These are phyloP conservation scores for Crithidia mellificae DNA, from an alignment of 208 protist species.

Conservation along the genomic window DNA sequence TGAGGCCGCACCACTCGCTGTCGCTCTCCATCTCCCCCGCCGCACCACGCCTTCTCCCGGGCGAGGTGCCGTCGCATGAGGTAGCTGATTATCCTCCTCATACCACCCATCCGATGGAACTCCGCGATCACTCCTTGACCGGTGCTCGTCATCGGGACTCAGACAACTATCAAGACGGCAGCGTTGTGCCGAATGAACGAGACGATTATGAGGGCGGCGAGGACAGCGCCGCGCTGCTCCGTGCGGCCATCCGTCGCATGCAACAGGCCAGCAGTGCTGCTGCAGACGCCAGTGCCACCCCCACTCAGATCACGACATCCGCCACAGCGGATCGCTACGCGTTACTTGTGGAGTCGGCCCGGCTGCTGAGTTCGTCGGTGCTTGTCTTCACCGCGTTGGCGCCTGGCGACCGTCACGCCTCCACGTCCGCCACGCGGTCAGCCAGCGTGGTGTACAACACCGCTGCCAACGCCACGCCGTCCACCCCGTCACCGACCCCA, in stretches of 20 bases:
- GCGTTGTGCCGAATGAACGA: neutral
- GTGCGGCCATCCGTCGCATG: conserved; percentile 17
- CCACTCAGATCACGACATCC: neutral
- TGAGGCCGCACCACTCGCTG: neutral
- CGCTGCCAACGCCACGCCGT: no score
- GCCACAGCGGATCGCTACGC: conserved; percentile 9
- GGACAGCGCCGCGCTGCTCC: neutral
- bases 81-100: no score
- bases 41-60: neutral
- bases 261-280: conserved; percentile 8
- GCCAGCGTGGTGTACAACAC: conserved; percentile 1
- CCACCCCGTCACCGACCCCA: neutral
- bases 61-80: neutral
- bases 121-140: no score
- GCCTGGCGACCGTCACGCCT: neutral
- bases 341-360: conserved; percentile 10
- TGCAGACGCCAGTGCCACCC: conserved; percentile 2
- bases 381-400: conserved; percentile 14
- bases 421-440: conserved; percentile 1
- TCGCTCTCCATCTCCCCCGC: neutral
- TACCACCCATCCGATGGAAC: no score
- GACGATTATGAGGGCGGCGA: neutral
- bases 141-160: no score
- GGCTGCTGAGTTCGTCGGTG: conserved; percentile 13
- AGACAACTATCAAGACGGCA: neutral